Percentiles rank a stretch among this genome's conserved stretches.
Conservation (phyloP, 2,329 filamentous ascomycete species). For the Aspergillus latus region DNA sequence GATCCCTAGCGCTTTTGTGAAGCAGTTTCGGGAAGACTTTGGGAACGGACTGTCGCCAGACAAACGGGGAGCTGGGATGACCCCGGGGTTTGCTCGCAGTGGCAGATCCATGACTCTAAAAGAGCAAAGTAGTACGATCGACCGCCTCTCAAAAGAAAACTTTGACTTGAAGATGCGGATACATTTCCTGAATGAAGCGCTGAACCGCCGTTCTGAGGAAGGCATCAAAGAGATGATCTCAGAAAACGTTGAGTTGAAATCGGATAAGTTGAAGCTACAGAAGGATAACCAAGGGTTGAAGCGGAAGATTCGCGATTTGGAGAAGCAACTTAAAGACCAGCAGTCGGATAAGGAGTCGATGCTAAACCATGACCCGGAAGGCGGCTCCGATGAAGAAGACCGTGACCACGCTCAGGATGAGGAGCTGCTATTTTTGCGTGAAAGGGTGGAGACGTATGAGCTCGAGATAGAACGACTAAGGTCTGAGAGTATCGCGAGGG, state of each 20-base stretch:
- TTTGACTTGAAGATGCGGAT: conserved; percentile 97
- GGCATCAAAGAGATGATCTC: conserved; percentile 97
- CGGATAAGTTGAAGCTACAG: conserved; percentile 81
- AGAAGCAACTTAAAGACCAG: conserved; percentile 69
- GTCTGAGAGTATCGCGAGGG: conserved; percentile 73
- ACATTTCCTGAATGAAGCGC: conserved; percentile 89
- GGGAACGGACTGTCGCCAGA: conserved; percentile 62
- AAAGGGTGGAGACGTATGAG: conserved; percentile 80
- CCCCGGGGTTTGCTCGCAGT: conserved; percentile 52
- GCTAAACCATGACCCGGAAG: conserved; percentile 43
- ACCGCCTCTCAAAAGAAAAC: conserved; percentile 94
- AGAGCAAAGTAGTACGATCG: conserved; percentile 96
- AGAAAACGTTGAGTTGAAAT: conserved; percentile 94
- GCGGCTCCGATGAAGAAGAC: conserved; percentile 49
- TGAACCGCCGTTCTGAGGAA: conserved; percentile 92
- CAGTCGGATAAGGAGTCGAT: conserved; percentile 47
- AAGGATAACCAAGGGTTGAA: conserved; percentile 85
- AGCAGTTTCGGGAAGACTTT: conserved; percentile 76
- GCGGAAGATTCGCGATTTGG: conserved; percentile 78
- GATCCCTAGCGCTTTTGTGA: conserved; percentile 82
- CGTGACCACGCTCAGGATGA: conserved; percentile 64
- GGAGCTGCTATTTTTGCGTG: conserved; percentile 79
- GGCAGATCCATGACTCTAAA: conserved; percentile 82
- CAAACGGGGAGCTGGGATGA: conserved; percentile 53
- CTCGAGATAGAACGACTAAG: conserved; percentile 79